Percentiles rank a stretch among this genome's conserved stretches.
Conservation (phyloP, 148 eudicot species). For the Agrostemma githago region DNA sequence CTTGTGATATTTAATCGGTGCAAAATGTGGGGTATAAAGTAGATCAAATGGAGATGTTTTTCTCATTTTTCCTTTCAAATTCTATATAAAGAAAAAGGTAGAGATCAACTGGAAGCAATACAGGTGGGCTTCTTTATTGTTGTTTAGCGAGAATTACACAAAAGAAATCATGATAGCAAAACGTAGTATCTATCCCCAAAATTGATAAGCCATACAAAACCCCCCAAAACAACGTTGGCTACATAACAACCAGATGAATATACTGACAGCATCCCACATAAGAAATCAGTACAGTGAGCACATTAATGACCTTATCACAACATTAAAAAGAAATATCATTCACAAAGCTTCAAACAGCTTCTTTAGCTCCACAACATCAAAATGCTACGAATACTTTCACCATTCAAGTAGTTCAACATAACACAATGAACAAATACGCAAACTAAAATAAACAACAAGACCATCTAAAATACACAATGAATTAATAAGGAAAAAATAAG, state of each 20-base stretch:
- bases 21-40: too few species aligned
- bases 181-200: background rate
- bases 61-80: background rate
- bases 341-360: background rate
- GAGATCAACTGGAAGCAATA: background rate
- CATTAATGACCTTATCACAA: too few species aligned
- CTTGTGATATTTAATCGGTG: too few species aligned
- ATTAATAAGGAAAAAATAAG: too few species aligned
- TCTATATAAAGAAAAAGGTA: background rate
- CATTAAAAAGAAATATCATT: background rate
- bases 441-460: background rate
- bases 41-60: background rate
- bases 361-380: background rate
- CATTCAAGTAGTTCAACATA: background rate
- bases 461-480: too few species aligned
- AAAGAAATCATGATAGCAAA: background rate
- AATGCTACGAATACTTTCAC: background rate
- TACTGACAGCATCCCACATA: background rate
- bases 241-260: background rate
- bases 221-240: background rate
- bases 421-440: background rate
- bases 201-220: background rate
- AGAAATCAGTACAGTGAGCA: background rate
- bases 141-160: background rate
- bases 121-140: background rate